Evolutionary conservation across 257 asterid genomes (phyloP), one percentile per base, ranked within the genome.

Genomic region (Solanum stenotomum): DNA sequence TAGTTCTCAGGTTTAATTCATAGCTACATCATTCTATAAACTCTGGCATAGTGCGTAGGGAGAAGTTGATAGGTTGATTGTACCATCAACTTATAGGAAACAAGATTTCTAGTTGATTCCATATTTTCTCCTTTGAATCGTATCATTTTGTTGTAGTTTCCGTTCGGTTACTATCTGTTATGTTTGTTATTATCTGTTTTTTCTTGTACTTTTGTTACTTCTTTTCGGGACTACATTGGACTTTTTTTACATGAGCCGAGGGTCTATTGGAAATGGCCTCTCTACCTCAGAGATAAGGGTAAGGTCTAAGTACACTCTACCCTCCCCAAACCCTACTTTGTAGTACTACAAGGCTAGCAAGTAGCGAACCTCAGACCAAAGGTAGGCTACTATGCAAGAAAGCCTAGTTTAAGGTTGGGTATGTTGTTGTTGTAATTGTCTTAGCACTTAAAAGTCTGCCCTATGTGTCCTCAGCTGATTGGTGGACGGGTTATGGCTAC

Each of bases 401-500:
- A 70, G 38, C 76, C 11, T 70, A 70, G 38, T 70, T 70, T 29
- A 70, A 70, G 78, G 27, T 10, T 23, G 71, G 70, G 33, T n/a
- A 63, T 63, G 71, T 63, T 63, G 27, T 23, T 61, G 70, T 63
- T 23, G 71, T 63, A 78, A 85, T 52, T 5, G 18, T 52, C 34
- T 3, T 68, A n/a, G 11, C 49, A 15, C 71, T 84, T 25, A 67
- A 76, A 56, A 75, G 35, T 33, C 33, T 77, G 68, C 84, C 42
- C 27, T 76, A 27, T 65, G 37, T 76, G 78, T 90, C 35, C 29
- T 88, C 84, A 92, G 94, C 92, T 87, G 94, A 92, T 81, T 91
- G 93, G 94, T 89, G 94, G 94, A 91, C 89, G 13, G 89, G 75
- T 77, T 92, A 92, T 89, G 93, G 93, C 67, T 92, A 91, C 34